Base-by-base conservation (phyloP, 2,329 filamentous ascomycete species). In the Fusarium nodosum region DNA sequence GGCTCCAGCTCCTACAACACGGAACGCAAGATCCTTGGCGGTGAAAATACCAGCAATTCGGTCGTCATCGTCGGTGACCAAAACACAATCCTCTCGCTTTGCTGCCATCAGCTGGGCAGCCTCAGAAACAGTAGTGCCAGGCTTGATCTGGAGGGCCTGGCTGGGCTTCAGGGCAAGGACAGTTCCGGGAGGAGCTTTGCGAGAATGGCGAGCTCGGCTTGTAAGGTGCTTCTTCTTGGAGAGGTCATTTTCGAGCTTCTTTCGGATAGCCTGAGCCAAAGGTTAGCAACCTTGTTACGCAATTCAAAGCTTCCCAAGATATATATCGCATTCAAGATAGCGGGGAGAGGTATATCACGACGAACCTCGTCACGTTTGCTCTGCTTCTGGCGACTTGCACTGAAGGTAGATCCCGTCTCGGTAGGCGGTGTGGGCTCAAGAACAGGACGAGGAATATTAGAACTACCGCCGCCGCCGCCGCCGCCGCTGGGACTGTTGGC, bases 21-120 rank as follows among this genome's bases (percentile, higher is more conserved):
- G 90, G 85, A 98, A 99, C 20, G 96, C 96, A 78, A 99, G 86
- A 84, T 99, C 96, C 85, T 99, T 99, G 72, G 96, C 96, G 1
- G 96, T 99, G 80, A 99, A 99, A 79, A 99, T 99, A 82, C 96
- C 96, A 45, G 96, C 93, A 82, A 99, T 99, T 47, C 96, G 89
- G 77, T 99, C 96, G 81, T 99, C 94, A 71, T 98, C 95, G 79
- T 99, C 96, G 42, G 96, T 99, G 26, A 99, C 96, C 65, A 99
- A 84, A 39, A 99, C 96, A 77, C 96, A 99, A 80, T 99, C 96
- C 81, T 99, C 96, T 75, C 96, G 88, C 87, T 99, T 99, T 52
- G 96, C 96, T 58, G 96, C 96, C 96, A 99, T 99, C 77, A 99
- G 85, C 84, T 99, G 96, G 41, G 96, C 96, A 50, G 96, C 96